These are phyloP conservation scores for Globisporangium canariense DNA, from an alignment of 352 stramenopile genomes.

Conservation along the genomic window DNA sequence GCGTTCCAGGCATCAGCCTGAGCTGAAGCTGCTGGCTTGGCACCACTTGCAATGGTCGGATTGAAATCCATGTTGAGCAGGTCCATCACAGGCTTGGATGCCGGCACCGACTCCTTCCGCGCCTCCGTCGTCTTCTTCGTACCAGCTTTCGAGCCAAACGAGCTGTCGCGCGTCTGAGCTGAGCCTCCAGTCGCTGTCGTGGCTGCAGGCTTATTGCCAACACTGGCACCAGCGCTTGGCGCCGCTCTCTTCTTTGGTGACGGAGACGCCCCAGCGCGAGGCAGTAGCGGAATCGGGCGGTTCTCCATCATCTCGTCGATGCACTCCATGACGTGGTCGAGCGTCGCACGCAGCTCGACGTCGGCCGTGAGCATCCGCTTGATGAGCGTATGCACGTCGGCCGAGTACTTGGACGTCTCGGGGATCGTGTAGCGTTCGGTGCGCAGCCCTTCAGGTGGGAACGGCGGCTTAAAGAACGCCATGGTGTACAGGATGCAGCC, in stretches of 20 bases:
- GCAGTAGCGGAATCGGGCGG: constrained; percentile 36
- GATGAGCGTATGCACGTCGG: constrained; percentile 86
- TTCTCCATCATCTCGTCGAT: constrained; percentile 61
- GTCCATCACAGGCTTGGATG: constrained; percentile 32
- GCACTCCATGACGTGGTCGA: constrained; percentile 91
- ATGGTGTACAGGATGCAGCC: constrained; percentile 96
- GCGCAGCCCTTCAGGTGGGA: constrained; percentile 93
- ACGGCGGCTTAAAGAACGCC: constrained; percentile 95
- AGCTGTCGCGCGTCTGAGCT: neutral
- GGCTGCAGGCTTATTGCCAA: constrained; percentile 2
- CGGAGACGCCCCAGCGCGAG: constrained; percentile 9
- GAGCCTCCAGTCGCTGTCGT: neutral
- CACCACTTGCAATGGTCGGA: constrained; percentile 39
- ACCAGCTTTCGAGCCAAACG: constrained; percentile 1
- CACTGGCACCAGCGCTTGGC: neutral
- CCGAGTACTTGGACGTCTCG: constrained; percentile 86
- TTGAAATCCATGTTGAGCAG: constrained; percentile 72
- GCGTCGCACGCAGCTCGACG: constrained; percentile 86
- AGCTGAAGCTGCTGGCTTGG: constrained; percentile 12
- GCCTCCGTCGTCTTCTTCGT: constrained; percentile 51
- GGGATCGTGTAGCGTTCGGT: constrained; percentile 94
- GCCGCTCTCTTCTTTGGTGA: constrained; percentile 28
- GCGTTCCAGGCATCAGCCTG: constrained; percentile 10
- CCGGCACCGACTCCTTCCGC: constrained; percentile 44
- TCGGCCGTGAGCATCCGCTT: constrained; percentile 90